Conservation (phyloP, 345 rosid species). For the Arabidopsis suecica region DNA sequence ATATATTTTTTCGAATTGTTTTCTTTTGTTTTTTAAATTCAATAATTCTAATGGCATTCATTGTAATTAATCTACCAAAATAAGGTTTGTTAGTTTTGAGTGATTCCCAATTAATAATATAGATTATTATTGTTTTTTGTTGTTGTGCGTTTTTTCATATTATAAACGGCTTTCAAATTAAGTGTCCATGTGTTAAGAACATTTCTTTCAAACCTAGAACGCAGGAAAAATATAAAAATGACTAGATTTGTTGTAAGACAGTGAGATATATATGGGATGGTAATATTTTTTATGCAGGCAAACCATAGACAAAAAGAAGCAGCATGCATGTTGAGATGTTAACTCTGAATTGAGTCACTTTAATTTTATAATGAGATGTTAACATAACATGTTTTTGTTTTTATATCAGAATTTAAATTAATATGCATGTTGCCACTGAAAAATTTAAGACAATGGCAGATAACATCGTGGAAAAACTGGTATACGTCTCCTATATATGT, state of each 20-base stretch:
- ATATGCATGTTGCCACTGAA: conserved; percentile 5
- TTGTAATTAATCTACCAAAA: too few species aligned
- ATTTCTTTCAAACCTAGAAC: too few species aligned
- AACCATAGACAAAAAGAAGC: conserved; percentile 9
- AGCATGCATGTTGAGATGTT: background rate
- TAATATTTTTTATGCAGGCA: background rate
- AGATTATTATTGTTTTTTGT: too few species aligned
- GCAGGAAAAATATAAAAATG: too few species aligned
- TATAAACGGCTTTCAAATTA: too few species aligned
- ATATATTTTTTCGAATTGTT: too few species aligned
- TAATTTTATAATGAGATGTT: background rate
- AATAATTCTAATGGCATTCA: too few species aligned
- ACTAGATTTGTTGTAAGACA: background rate
- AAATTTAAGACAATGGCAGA: background rate
- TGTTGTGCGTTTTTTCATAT: too few species aligned
- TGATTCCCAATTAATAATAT: too few species aligned
- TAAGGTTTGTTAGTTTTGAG: too few species aligned
- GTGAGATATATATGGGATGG: conserved; percentile 23
- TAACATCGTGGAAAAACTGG: conserved; percentile 21
- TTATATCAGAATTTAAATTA: background rate
- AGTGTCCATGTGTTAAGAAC: too few species aligned
- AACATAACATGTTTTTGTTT: background rate
- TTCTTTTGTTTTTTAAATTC: too few species aligned
- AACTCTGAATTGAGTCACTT: background rate
- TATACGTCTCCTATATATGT: background rate